phyloP scores from a whole-genome alignment of 129 eudicot genomes.

The Sambucus nigra region DNA sequence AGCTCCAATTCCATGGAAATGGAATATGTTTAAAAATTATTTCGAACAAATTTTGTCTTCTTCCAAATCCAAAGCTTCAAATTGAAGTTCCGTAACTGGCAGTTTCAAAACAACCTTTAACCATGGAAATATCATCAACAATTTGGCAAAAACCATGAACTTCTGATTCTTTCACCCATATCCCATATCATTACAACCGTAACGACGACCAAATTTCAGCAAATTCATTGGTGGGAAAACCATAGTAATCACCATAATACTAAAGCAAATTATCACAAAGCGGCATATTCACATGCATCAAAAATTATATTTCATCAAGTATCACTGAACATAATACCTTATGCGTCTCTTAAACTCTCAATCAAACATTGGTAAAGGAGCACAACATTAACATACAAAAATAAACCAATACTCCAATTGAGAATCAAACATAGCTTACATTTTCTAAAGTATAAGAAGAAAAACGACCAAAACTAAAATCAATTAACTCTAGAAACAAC shows the following conservation, averaged over 20 bases:
- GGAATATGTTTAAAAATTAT: too few relatives aligned
- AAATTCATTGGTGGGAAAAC: background rate
- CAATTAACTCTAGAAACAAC: too few relatives aligned
- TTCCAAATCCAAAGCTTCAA: too few relatives aligned
- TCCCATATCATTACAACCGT: background rate
- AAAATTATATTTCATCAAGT: background rate
- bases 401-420: background rate
- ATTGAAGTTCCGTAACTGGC: background rate
- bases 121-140: too few relatives aligned
- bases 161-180: background rate
- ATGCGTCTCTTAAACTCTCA: background rate
- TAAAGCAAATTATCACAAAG: background rate
- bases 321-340: background rate
- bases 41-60: too few relatives aligned
- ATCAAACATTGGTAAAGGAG: background rate
- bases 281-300: background rate
- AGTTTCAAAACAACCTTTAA: background rate
- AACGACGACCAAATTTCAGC: background rate
- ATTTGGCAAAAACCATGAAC: background rate
- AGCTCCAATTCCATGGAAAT: too few relatives aligned
- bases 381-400: background rate
- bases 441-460: background rate
- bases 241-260: background rate
- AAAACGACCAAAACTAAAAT: background rate
- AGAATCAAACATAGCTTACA: background rate